Evolutionary conservation across 768 basidiomycete genomes (phyloP), one percentile per base, ranked within the genome.

Genomic region (Lactarius hatsudake): DNA sequence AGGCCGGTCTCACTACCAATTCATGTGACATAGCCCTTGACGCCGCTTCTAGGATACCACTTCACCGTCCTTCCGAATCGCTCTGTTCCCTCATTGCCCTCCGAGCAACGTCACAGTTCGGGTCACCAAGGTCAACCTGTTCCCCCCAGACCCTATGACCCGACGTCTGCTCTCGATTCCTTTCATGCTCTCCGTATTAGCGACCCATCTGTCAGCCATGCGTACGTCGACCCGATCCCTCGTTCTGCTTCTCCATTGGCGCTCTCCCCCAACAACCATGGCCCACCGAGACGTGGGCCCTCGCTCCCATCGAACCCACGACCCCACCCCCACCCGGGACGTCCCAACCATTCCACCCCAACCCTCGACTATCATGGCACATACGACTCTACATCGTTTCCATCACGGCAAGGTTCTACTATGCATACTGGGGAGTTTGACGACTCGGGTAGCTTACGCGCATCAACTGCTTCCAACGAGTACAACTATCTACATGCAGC

Each of bases 401-500:
- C 20, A 5, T 13, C 66, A 55, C 54, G 48, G 62, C 57, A 13
- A 36, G 54, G 58, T 26, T 43, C 62, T 30, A 59, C 13, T 38
- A 63, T 30, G n/a, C 62, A 43, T 54, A n/a, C 51, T 45, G 61
- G 57, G 23, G 57, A 59, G 12, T 59, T 63, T n/a, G 62, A 67
- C 45, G 62, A 67, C 38, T 9, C 51, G 3, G 23, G 40, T 36
- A 51, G 28, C 20, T 30, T 32, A 3, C n/a, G 34, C 5, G 23
- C 55, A 1, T 40, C n/a, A 8, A 40, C 60, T 36, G 36, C 13
- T 5, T 62, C 53, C 26, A 76, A 75, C 38, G 82, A 83, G 62
- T 86, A 84, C 70, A 85, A 87, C 73, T 79, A 82, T 43, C 76
- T 91, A 15, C 89, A 91, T 74, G 83, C 84, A 12, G 91, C 91